Conservation (phyloP, 2,329 filamentous ascomycete genomes). For the Lachnum nothofagi region DNA sequence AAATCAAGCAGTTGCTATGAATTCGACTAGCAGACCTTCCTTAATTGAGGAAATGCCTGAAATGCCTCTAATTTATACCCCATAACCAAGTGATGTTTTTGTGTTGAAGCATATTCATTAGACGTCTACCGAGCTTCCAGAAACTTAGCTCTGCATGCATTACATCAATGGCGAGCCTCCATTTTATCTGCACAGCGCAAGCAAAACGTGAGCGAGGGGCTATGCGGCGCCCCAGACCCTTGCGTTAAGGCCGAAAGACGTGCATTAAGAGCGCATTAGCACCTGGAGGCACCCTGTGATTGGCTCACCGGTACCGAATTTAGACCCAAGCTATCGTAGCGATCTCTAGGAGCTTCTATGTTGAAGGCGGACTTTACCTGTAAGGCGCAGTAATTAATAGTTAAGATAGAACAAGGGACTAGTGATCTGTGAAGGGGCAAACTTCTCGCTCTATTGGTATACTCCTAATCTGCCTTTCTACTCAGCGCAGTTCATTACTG, state of each 20-base stretch:
- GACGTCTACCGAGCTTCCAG: not conserved
- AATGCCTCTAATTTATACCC: no score
- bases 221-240: not conserved
- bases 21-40: no score
- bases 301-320: no score
- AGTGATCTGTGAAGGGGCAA: not conserved
- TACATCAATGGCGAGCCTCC: not conserved
- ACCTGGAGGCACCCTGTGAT: no score
- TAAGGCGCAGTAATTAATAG: not conserved
- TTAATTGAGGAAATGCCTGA: no score
- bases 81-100: not conserved
- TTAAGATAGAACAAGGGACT: not conserved
- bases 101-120: not conserved
- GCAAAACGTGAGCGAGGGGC: not conserved
- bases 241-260: not conserved
- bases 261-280: not conserved
- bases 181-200: not conserved
- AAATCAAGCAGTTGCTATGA: no score
- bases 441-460: not conserved
- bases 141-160: not conserved
- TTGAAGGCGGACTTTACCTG: no score
- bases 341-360: no score
- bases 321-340: not conserved
- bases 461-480: not conserved
- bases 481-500: not conserved